Percentiles rank a stretch among this genome's conserved stretches.
These are phyloP conservation scores for Pleurozium schreberi DNA, from an alignment of 225 moss, liverwort and hornwort genomes.

Conservation along the genomic window DNA sequence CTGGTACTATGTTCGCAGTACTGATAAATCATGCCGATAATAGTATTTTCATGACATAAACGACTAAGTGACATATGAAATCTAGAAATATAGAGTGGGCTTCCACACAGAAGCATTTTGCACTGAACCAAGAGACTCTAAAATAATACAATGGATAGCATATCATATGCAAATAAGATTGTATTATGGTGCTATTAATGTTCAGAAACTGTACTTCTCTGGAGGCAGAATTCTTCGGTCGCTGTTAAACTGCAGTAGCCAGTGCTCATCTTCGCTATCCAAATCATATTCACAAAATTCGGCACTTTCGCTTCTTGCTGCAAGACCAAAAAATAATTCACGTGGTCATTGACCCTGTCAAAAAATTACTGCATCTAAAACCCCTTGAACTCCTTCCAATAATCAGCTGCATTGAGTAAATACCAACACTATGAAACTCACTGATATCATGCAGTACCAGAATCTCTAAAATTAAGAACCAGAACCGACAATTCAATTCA, in stretches of 20 bases:
- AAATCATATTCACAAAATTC: slow-evolving; percentile 95
- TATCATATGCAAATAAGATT: background rate
- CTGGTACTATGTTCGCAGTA: background rate
- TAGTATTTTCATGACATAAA: background rate
- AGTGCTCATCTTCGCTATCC: slow-evolving; percentile 91
- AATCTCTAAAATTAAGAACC: background rate
- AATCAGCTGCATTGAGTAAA: background rate
- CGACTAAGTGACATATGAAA: background rate
- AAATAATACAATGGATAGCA: background rate
- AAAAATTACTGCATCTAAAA: background rate
- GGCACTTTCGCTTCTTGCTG: slow-evolving; percentile 87
- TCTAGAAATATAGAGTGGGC: background rate
- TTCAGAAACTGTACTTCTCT: slow-evolving; percentile 47
- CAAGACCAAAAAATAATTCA: background rate
- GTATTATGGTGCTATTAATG: background rate
- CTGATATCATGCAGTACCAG: background rate
- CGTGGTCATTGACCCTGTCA: background rate
- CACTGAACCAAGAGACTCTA: background rate
- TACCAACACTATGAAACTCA: background rate
- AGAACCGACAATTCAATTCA: background rate
- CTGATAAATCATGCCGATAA: background rate
- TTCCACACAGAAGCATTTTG: background rate
- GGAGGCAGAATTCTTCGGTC: slow-evolving; percentile 77
- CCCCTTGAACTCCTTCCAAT: background rate
- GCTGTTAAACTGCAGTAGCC: slow-evolving; percentile 78